These are phyloP conservation scores for Phytophthora litchii DNA, from an alignment of 352 stramenopile species.

Conservation along the genomic window DNA sequence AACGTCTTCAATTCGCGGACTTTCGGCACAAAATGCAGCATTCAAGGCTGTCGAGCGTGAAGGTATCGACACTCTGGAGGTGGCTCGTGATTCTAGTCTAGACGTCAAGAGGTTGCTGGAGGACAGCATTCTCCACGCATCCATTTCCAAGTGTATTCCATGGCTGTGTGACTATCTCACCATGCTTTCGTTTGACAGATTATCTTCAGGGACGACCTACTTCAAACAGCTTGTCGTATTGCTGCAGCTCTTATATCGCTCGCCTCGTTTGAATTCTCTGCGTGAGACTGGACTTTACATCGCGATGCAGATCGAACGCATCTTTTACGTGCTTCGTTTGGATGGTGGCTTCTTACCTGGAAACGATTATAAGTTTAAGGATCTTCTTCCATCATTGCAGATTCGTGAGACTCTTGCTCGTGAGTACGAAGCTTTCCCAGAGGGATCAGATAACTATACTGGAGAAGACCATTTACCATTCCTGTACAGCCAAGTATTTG, in stretches of 20 bases:
- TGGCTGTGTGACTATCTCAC: slow-evolving; percentile 71
- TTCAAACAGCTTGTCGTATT: slow-evolving; percentile 55
- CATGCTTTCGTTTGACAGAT: slow-evolving; percentile 60
- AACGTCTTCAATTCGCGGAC: slow-evolving; percentile 34
- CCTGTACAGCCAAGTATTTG: slow-evolving; percentile 69
- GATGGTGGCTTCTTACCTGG: slow-evolving; percentile 26
- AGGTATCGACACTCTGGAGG: slow-evolving; percentile 55
- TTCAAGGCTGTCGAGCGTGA: slow-evolving; percentile 58
- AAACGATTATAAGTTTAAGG: slow-evolving; percentile 14
- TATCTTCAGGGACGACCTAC: slow-evolving; percentile 56
- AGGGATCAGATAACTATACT: slow-evolving; percentile 7
- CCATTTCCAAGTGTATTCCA: slow-evolving; percentile 62
- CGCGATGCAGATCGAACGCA: slow-evolving; percentile 62
- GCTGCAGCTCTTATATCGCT: slow-evolving; percentile 53
- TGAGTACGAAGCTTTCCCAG: slow-evolving; percentile 1
- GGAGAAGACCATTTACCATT: slow-evolving; percentile 60
- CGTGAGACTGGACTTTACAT: slow-evolving; percentile 65
- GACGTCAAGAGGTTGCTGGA: slow-evolving; percentile 55
- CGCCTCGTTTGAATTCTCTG: slow-evolving; percentile 42
- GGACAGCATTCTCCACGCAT: slow-evolving; percentile 42
- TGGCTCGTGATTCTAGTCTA: slow-evolving; percentile 33
- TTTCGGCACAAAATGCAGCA: slow-evolving; percentile 50
- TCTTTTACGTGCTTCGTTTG: slow-evolving; percentile 53
- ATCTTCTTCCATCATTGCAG: slow-evolving; percentile 22
- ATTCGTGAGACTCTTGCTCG: slow-evolving; percentile 22